Evolutionary conservation across 768 basidiomycete species (phyloP), one percentile per base, ranked within the genome.

Genomic region (Lactarius tabidus): DNA sequence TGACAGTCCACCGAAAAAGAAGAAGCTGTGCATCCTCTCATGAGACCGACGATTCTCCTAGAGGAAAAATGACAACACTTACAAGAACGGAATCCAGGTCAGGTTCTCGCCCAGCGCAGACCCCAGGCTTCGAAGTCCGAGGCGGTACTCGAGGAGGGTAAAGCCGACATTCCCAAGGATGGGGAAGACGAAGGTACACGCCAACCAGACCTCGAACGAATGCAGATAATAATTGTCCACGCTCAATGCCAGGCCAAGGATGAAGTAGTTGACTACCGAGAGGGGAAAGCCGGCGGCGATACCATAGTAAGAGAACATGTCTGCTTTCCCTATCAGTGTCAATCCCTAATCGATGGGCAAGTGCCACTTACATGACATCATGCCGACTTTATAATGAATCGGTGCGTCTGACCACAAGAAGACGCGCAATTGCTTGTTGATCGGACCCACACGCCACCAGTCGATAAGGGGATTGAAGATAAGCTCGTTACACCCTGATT

Each of bases 381-480:
- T 90, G 68, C 79, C 84, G 72, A 92, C 78, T 78, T 93, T 92
- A 81, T 93, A 92, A 71, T 93, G 91, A 0, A 91, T 80, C 5
- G 90, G 90, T 0, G 89, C 89, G 39, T 70, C 74, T 0, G 87
- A 89, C 91, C 91, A 92, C 38, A 91, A 69, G 78, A 93, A 93
- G 41, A 76, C 80, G 55, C 87, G 85, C 8, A 93, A 81, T 72
- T 92, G 90, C 71, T 88, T 87, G 59, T 85, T 95, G 76, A 96
- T 88, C 0, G 93, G 93, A 5, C 93, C 93, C 67, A 82, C 75
- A 59, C 78, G 79, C 82, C 85, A 88, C 93, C 93, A 95, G 28
- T 85, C 74, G 60, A 84, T 81, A 63, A 95, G 69, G 0, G 94
- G 95, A 71, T 94, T 86, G 82, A 95, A 95, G 66, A 94, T 83